Conservation (phyloP, 306 rosid genomes). For the Citrullus mucosospermus region DNA sequence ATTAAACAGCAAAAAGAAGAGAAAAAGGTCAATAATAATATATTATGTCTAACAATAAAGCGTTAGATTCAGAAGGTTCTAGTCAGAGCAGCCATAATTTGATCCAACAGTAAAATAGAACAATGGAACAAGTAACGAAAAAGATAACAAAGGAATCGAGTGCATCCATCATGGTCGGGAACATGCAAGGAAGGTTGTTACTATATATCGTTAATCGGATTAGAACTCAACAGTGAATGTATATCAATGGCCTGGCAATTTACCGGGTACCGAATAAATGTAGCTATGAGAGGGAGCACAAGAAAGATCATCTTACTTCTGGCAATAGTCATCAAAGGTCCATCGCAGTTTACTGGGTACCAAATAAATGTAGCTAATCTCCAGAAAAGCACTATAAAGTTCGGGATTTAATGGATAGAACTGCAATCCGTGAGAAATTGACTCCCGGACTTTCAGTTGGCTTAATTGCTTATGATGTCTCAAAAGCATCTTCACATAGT, state of each 20-base stretch:
- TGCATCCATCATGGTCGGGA: neutral
- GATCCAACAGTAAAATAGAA: neutral
- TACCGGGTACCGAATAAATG: neutral
- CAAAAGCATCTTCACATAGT: constrained; percentile 62
- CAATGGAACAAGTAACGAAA: neutral
- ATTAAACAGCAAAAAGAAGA: neutral
- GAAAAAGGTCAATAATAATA: neutral
- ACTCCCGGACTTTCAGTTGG: constrained; percentile 65
- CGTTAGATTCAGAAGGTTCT: neutral
- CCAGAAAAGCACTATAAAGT: constrained; percentile 49
- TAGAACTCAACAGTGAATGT: neutral
- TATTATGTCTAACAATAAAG: neutral
- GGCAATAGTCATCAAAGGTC: constrained; percentile 55
- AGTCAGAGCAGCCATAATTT: neutral
- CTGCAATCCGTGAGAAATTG: constrained; percentile 65
- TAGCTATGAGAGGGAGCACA: neutral
- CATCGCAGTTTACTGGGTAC: constrained; percentile 68
- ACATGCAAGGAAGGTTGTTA: neutral
- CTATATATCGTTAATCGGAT: neutral
- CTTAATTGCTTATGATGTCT: constrained; percentile 40
- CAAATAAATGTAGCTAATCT: constrained; percentile 56
- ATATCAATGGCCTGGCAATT: neutral
- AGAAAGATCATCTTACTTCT: constrained; percentile 47
- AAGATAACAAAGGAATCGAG: neutral
- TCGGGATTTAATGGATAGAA: constrained; percentile 70